Conservation (phyloP, 495 filamentous ascomycete species). For the Cercophora samala region DNA sequence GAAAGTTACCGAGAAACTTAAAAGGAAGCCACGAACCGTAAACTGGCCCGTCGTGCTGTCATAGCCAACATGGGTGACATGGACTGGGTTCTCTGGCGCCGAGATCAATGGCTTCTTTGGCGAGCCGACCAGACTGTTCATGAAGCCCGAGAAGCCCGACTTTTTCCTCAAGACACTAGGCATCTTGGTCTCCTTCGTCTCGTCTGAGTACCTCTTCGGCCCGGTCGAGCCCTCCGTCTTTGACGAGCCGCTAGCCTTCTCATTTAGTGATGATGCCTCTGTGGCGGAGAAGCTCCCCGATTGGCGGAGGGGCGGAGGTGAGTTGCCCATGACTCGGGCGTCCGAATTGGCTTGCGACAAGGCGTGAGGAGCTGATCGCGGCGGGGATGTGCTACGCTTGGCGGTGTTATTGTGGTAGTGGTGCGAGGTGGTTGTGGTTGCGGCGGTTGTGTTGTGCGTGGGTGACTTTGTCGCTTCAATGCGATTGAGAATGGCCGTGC, state of each 20-base stretch:
- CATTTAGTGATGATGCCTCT: conserved; percentile 45
- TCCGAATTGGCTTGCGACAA: conserved; percentile 59
- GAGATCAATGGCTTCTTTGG: conserved; percentile 91
- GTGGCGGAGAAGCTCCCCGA: conserved; percentile 74
- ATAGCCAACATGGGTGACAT: conserved; percentile 96
- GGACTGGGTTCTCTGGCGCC: conserved; percentile 92
- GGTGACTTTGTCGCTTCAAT: conserved; percentile 57
- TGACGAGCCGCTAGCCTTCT: conserved; percentile 44
- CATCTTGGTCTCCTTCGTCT: conserved; percentile 59
- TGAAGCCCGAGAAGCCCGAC: conserved; percentile 88
- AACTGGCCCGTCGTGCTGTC: conserved; percentile 96
- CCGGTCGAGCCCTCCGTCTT: conserved; percentile 58
- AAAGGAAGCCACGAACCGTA: conserved; percentile 61
- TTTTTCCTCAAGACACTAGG: conserved; percentile 72
- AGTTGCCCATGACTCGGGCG: conserved; percentile 47
- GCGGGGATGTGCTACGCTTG: conserved; percentile 35
- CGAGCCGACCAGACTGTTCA: conserved; percentile 88
- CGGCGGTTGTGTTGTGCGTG: conserved; percentile 22
- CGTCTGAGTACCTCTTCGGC: conserved; percentile 83
- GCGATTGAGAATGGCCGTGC: conserved; percentile 65
- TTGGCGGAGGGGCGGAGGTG: conserved; percentile 61
- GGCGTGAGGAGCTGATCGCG: conserved; percentile 50
- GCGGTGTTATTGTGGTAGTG: neutral
- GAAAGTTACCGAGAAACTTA: conserved; percentile 8
- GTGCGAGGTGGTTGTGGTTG: conserved; percentile 34